Evolutionary conservation across 225 moss, liverwort and hornwort genomes (phyloP), one percentile per base, ranked within the genome.

Genomic region (Climacium dendroides): DNA sequence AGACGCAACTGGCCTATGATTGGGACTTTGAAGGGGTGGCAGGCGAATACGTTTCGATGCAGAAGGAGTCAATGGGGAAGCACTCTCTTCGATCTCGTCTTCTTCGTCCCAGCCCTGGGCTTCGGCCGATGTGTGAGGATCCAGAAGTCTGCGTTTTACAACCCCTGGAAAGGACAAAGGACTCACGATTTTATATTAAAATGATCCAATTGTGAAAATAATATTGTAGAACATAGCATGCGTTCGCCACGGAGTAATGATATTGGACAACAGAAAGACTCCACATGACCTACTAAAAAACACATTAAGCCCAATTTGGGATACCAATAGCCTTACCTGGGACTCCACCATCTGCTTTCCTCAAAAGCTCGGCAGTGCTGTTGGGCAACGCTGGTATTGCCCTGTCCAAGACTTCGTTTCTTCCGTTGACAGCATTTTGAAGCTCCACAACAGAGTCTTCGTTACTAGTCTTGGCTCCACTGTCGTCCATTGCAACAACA

Each of bases 1-100:
- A 60, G 80, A 71, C 11, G 45, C 59, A 58, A 37, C 59, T 29
- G 29, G 85, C 18, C 9, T 16, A 20, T 50, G 86, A n/a, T 35
- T 69, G 48, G 62, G 87, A 53, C 82, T 86, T 22, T 5, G 83
- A 62, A 87, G 50, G 91, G 79, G 81, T 37, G 95, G 92, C 83
- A 96, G 72, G 66, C 83, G 88, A 50, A 95, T 85, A 26, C 78
- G 91, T 76, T 82, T 91, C 58, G 97, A 96, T 74, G 91, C 91
- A 78, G 95, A 92, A 26, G 94, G 93, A 83, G 93, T 92, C 64
- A 45, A 30, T 70, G 55, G 75, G 39, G 93, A 73, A 43, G 88
- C 91, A 78, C 90, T 94, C 50, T 92, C 88, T 78, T 88, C 60
- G 39, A 93, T 83, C 81, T 89, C 86, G 78, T 94, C 90, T 85